phyloP scores from a whole-genome alignment of 768 basidiomycete genomes.

The Tricholoma flavovirens region DNA sequence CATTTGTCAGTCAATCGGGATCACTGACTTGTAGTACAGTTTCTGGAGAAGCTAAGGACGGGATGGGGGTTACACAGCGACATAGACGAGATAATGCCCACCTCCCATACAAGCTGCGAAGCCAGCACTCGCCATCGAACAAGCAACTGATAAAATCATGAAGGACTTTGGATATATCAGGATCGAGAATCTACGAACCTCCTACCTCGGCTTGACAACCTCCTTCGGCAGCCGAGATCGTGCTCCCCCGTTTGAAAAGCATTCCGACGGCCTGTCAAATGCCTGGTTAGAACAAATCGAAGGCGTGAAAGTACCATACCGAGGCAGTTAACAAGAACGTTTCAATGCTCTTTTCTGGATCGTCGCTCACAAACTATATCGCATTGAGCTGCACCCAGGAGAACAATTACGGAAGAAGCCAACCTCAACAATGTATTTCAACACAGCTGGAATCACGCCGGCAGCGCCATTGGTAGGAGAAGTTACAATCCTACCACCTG shows the following conservation, averaged over 20 bases:
- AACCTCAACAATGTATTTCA: constrained; percentile 86
- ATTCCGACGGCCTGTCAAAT: constrained; percentile 73
- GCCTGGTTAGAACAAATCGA: constrained; percentile 1
- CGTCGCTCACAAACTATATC: constrained; percentile 78
- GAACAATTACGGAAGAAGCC: constrained; percentile 7
- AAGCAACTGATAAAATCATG: constrained; percentile 54
- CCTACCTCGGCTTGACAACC: constrained; percentile 96
- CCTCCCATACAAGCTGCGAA: constrained; percentile 95
- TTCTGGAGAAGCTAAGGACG: constrained; percentile 61
- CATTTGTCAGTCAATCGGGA: background rate
- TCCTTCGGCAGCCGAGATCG: constrained; percentile 94
- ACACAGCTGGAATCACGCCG: constrained; percentile 87
- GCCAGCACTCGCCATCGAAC: constrained; percentile 92
- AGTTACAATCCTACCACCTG: constrained; percentile 91
- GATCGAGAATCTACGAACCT: constrained; percentile 35
- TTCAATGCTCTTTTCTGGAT: constrained; percentile 79
- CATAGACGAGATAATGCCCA: constrained; percentile 21
- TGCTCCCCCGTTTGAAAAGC: constrained; percentile 96
- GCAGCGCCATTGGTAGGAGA: constrained; percentile 92
- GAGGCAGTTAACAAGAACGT: constrained; percentile 89
- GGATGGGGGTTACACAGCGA: background rate
- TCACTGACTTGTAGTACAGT: constrained; percentile 64
- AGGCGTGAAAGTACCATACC: constrained; percentile 35
- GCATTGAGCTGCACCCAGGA: background rate
- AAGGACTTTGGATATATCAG: background rate